Evolutionary conservation across 306 rosid genomes (phyloP).

Genomic region (Lotus japonicus): DNA sequence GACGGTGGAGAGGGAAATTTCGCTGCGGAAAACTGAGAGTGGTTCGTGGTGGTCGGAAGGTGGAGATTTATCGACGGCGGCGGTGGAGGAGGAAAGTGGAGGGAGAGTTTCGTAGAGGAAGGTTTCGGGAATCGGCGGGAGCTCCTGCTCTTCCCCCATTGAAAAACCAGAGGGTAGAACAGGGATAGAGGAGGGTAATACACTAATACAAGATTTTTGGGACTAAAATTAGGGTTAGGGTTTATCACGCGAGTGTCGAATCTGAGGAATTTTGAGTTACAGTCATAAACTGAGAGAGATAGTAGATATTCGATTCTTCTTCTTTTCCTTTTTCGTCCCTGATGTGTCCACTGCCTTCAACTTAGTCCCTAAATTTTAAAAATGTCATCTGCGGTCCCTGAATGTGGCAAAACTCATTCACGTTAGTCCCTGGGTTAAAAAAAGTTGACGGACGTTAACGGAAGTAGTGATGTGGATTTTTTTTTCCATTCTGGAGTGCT

Average conservation of each 20-base stretch:
- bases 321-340: too few species aligned
- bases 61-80: conserved; percentile 11
- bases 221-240: conserved; percentile 21
- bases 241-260: background rate
- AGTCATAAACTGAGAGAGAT: too few species aligned
- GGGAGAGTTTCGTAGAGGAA: conserved; percentile 54
- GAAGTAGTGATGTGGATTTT: too few species aligned
- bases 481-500: too few species aligned
- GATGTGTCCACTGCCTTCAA: too few species aligned
- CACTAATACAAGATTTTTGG: background rate
- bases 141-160: conserved; percentile 35
- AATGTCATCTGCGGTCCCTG: too few species aligned
- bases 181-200: background rate
- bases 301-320: too few species aligned
- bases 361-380: too few species aligned
- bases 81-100: conserved; percentile 32
- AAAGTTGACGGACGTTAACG: too few species aligned
- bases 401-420: too few species aligned
- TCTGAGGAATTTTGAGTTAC: too few species aligned
- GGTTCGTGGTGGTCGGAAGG: conserved; percentile 31
- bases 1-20: conserved; percentile 49
- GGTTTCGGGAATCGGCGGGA: conserved; percentile 6
- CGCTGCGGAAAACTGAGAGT: conserved; percentile 66
- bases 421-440: too few species aligned
- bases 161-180: background rate